Evolutionary conservation across 129 eudicot genomes (phyloP).

Genomic region (Centella asiatica): DNA sequence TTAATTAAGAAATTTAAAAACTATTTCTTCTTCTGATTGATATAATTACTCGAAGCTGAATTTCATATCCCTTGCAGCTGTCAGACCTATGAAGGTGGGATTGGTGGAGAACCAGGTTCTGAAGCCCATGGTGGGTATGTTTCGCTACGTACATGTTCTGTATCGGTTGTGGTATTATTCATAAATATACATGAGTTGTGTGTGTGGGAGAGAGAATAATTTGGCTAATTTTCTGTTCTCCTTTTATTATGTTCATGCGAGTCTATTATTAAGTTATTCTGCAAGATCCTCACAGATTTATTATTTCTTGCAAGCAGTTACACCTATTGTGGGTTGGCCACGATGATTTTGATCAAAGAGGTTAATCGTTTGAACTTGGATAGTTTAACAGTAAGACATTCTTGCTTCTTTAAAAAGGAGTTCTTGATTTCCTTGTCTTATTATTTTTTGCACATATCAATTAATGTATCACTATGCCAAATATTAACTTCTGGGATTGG

Average conservation of each 20-base stretch:
- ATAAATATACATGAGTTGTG: too few species aligned
- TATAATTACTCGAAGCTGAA: not conserved
- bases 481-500: not conserved
- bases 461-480: not conserved
- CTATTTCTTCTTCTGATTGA: not conserved
- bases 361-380: slow-evolving; percentile 79
- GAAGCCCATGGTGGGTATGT: slow-evolving; percentile 99
- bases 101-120: slow-evolving; percentile 94
- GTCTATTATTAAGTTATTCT: not conserved
- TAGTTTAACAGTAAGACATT: slow-evolving; percentile 59
- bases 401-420: not conserved
- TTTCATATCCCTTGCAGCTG: slow-evolving; percentile 41
- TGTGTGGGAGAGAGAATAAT: too few species aligned
- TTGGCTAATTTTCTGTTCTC: not conserved
- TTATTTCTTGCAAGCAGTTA: slow-evolving; percentile 38
- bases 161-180: not conserved
- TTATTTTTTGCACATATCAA: not conserved
- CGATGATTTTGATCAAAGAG: slow-evolving; percentile 85
- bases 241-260: not conserved
- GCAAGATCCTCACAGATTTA: not conserved
- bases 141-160: slow-evolving; percentile 1
- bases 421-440: not conserved
- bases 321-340: slow-evolving; percentile 93
- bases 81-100: slow-evolving; percentile 98
- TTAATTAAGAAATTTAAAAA: not conserved